Base-by-base conservation (phyloP, 257 asterid genomes). In the Paraleonurus japonicus region DNA sequence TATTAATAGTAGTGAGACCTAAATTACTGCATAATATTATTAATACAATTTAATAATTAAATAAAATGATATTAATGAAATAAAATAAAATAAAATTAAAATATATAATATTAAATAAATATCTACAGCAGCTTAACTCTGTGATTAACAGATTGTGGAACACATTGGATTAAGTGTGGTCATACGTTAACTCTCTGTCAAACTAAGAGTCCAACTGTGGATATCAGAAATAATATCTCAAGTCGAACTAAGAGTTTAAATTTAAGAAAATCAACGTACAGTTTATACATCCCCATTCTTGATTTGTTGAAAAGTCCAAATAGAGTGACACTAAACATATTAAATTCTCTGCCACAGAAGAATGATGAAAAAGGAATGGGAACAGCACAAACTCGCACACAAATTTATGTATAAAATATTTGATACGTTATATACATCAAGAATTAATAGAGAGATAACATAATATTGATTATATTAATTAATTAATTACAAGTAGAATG, bases 301-400 rank as follows among this genome's bases (percentile, higher is more conserved):
- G 54, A 15, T 19, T 5, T 41, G 19, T 27, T 37, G 13, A 51
- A 7, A 41, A 55, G 45, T 54, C 41, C 32, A 50, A 26, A 43
- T n/a, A 66, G 57, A 41, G 54, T 43, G 43, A 23, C 74, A 47
- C 33, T 27, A 45, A 68, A 69, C 55, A 64, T 39, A 32, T 39
- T 19, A 63, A 47, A 67, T 20, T 16, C 53, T 43, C 15, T 19
- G 50, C 28, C 45, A 57, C 41, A 32, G 4, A 67, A 58, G 67
- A 60, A 22, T 35, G 33, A 75, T 19, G 26, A 23, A 58, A 24
- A 17, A 8, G n/a, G 54, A 64, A 53, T 13, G 7, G 61, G 10
- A 47, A 37, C 43, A 71, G 54, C 53, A 79, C 79, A 70, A 60
- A 90, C 98, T n/a, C n/a, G n/a, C n/a, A n/a, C n/a, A n/a, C n/a